phyloP scores from a whole-genome alignment of 1,284 basidiomycete genomes.

The Leccinum pachyderme region DNA sequence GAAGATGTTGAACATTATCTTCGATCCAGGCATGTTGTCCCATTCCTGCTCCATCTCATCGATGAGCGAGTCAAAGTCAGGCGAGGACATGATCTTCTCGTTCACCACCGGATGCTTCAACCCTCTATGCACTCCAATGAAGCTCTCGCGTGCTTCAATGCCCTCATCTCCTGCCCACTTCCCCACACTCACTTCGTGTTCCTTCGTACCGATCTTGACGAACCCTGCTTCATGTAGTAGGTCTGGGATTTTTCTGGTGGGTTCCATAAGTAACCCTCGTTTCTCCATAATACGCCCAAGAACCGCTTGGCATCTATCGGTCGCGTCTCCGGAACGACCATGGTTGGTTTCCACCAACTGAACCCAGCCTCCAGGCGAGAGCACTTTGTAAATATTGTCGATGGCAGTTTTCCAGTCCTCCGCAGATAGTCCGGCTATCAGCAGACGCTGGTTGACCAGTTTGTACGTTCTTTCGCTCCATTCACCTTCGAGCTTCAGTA shows the following conservation, averaged over 20 bases:
- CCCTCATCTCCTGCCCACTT: slow-evolving; percentile 8
- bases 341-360: neutral
- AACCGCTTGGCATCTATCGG: neutral
- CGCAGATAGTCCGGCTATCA: neutral
- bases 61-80: slow-evolving; percentile 2
- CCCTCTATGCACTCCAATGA: slow-evolving; percentile 4
- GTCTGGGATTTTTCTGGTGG: neutral
- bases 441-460: neutral
- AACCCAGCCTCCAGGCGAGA: neutral
- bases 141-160: slow-evolving; percentile 1
- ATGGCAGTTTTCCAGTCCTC: neutral
- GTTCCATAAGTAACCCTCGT: neutral
- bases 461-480: neutral
- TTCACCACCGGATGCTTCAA: slow-evolving; percentile 4
- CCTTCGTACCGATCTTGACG: neutral
- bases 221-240: neutral
- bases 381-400: neutral
- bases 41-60: slow-evolving; percentile 5
- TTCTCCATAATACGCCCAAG: neutral
- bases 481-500: neutral
- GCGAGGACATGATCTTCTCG: slow-evolving; percentile 1
- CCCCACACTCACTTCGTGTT: neutral
- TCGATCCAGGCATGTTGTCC: slow-evolving; percentile 2
- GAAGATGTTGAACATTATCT: slow-evolving; percentile 2
- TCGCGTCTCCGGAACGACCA: neutral